Base-by-base conservation (phyloP, 1,284 basidiomycete genomes). In the Rhodotorula sp. region DNA sequence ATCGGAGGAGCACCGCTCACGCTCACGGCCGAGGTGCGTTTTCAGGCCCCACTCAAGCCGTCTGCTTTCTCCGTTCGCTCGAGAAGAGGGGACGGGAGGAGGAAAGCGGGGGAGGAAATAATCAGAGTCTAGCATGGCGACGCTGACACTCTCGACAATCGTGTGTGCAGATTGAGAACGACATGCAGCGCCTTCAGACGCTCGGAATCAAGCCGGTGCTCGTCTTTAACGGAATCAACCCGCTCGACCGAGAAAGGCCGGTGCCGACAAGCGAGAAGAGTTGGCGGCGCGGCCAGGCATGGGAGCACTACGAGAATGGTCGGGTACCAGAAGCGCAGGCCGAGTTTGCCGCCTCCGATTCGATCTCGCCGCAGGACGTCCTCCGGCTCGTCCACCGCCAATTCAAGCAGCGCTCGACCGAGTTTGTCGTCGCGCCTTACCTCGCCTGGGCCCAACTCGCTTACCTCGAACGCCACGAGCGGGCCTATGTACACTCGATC, bases 391-490 rank as follows among this genome's bases (percentile, higher is more conserved):
- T 98, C 24, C 84, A 97, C 76, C 86, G 95, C 68, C 90, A 95
- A 71, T 96, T 99, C 82, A 88, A 93, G 80, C 92, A 97, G 82
- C 85, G 95, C 56, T 92, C 93, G 78, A 93, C 97, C 74, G 95
- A 99, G 82, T 98, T 95, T 80, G 85, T 99, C 59, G 88, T 98
- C 72, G 95, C 96, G 51, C 95, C 95, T 15, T 99, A 99, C 81
- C 84, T 93, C 62, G 89, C 93, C 55, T 91, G 91, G 86, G 91
- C 94, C 56, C 95, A 97, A 86, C 85, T 96, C 78, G 91, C 95
- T 74, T 97, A 97, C 82, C 87, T 99, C 56, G 89, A 95, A 81
- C 89, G 92, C 68, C 95, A 99, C 82, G 85, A 87, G 33, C 96
- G 96, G 81, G 86, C 89, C 7, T 99, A 98, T 82, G 91, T 97